Evolutionary conservation across 495 filamentous ascomycete species (phyloP).

Genomic region (Aspergillus sclerotiicarbonarius): DNA sequence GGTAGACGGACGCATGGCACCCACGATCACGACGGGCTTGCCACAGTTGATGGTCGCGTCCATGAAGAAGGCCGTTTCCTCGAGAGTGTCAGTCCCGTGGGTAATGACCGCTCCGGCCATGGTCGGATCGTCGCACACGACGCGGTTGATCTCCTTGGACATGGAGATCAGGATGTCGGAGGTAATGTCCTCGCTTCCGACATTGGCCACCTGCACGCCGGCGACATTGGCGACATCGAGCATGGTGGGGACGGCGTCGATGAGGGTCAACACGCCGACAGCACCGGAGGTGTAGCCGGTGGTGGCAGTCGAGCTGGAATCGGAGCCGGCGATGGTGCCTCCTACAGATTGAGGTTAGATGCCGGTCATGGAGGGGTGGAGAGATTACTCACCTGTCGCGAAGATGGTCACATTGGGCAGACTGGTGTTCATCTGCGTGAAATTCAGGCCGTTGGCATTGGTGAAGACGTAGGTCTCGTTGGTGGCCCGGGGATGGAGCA

Average conservation of each 20-base stretch:
- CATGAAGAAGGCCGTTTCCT: conserved; percentile 52
- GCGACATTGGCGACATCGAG: conserved; percentile 46
- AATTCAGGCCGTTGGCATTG: conserved; percentile 34
- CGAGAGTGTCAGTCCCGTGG: conserved; percentile 51
- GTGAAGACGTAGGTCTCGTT: conserved; percentile 27
- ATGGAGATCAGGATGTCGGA: conserved; percentile 42
- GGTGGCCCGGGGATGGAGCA: conserved; percentile 22
- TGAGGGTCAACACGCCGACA: conserved; percentile 37
- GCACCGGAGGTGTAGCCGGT: conserved; percentile 47
- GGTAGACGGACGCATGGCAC: conserved; percentile 49
- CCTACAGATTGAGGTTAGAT: conserved; percentile 19
- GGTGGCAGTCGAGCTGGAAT: conserved; percentile 41
- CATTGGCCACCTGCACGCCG: conserved; percentile 44
- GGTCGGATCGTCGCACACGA: conserved; percentile 40
- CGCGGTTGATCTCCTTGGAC: conserved; percentile 37
- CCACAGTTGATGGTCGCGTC: conserved; percentile 44
- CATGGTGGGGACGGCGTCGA: conserved; percentile 42
- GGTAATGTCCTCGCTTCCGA: conserved; percentile 38
- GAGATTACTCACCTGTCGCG: conserved; percentile 35
- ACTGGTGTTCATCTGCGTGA: conserved; percentile 41
- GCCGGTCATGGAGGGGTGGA: not conserved
- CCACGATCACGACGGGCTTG: conserved; percentile 49
- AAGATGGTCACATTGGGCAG: conserved; percentile 52
- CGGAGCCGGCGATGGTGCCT: conserved; percentile 48
- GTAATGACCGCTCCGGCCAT: conserved; percentile 48